Base-by-base conservation (phyloP, 2,329 filamentous ascomycete genomes). In the Aspergillus aculeatus region DNA sequence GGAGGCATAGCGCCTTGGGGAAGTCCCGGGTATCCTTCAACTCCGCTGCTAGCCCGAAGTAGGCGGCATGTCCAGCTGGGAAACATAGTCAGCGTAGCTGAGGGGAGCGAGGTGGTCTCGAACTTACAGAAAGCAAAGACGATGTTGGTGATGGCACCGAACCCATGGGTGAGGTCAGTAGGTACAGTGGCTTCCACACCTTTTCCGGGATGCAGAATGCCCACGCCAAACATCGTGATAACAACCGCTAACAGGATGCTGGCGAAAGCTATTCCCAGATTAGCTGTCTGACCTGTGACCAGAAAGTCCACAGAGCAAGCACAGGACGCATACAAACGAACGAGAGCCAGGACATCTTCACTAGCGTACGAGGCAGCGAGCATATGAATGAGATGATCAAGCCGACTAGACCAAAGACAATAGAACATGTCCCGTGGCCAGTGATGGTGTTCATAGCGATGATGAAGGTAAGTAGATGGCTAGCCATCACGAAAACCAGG, bases 401-500 rank as follows among this genome's bases (percentile, higher is more conserved):
- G 0, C 86, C 87, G 1, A 86, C 77, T n/a, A 86, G 77, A 4
- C 82, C 84, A 75, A 86, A 90, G 1, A 86, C 78, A 58, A 90
- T 84, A 3, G 86, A 86, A 73, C 87, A 90, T 0, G 83, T 81
- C 0, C 80, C 83, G 62, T 88, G 82, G 3, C 83, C 73, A 4
- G 86, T 86, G 54, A 91, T 78, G 54, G 82, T 85, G 66, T 86
- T 86, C 74, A 90, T 84, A 65, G 88, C 88, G 67, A 90, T 87
- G 32, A 82, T 83, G 64, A 90, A 90, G 0, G 87, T 89, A 62
- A 91, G 77, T 54, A 89, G 80, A 74, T 92, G 89, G n/a, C 87
- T 89, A 35, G 84, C 86, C 74, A 89, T 86, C 66, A 89, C 83
- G 75, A 91, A 89, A 57, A 88, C 76, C 44, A 91, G 78, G 73